Percentiles rank a stretch among this genome's conserved stretches.
Evolutionary conservation across 2,329 filamentous ascomycete species (phyloP).

Genomic region (Amauroascus verrucosus): DNA sequence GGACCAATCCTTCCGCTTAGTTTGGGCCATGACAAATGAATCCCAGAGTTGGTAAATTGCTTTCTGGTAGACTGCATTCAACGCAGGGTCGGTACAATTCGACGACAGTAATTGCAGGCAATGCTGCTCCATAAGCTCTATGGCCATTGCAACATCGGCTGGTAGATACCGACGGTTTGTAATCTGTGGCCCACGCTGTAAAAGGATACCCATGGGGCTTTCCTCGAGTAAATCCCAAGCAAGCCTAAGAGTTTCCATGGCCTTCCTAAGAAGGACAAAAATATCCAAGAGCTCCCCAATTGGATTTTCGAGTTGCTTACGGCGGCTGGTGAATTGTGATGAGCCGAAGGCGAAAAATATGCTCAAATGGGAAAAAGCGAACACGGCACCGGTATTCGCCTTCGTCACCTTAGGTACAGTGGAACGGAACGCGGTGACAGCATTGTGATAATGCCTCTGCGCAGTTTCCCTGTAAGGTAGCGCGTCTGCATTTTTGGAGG

Average conservation of each 20-base stretch:
- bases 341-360: slow-evolving; percentile 18
- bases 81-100: background rate
- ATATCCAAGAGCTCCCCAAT: slow-evolving; percentile 14
- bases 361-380: slow-evolving; percentile 16
- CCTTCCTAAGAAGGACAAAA: slow-evolving; percentile 12
- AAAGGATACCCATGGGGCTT: slow-evolving; percentile 13
- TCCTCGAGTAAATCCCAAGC: slow-evolving; percentile 11
- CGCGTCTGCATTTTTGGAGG: background rate
- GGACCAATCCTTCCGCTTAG: slow-evolving; percentile 15
- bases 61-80: background rate
- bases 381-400: slow-evolving; percentile 14
- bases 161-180: slow-evolving; percentile 15
- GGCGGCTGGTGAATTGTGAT: slow-evolving; percentile 3
- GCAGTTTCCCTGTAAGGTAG: slow-evolving; percentile 12
- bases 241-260: slow-evolving; percentile 10
- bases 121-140: slow-evolving; percentile 14
- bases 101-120: background rate
- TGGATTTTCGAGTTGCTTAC: slow-evolving; percentile 8
- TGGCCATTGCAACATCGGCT: slow-evolving; percentile 7
- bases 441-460: slow-evolving; percentile 13
- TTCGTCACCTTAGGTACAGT: background rate
- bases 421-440: slow-evolving; percentile 10
- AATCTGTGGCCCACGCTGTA: slow-evolving; percentile 15
- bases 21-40: slow-evolving; percentile 16
- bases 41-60: slow-evolving; percentile 15